Evolutionary conservation across 2,329 filamentous ascomycete species (phyloP).

Genomic region (Fusarium nurragi): DNA sequence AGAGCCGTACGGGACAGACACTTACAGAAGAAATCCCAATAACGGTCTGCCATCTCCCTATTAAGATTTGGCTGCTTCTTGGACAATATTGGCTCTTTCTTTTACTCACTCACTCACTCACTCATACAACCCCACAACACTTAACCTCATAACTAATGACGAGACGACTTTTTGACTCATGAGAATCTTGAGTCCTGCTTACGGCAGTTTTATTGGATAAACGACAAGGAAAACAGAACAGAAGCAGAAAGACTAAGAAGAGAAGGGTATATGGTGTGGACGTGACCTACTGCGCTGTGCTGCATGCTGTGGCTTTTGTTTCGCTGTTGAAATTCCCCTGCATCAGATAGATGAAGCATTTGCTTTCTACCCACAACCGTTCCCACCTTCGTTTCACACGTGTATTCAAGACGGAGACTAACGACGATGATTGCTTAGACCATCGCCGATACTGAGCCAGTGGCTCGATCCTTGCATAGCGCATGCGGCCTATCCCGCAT

Average conservation of each 20-base stretch:
- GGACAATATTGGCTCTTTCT: background rate
- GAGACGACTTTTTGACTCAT: slow-evolving; percentile 33
- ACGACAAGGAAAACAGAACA: slow-evolving; percentile 11
- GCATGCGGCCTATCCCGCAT: slow-evolving; percentile 16
- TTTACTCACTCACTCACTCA: background rate
- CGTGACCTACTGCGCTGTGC: slow-evolving; percentile 43
- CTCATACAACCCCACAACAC: slow-evolving; percentile 9
- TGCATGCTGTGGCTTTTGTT: slow-evolving; percentile 42
- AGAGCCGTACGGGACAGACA: slow-evolving; percentile 29
- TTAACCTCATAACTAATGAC: slow-evolving; percentile 42
- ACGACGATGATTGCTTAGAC: slow-evolving; percentile 56
- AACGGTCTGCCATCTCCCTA: slow-evolving; percentile 49
- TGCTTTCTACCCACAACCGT: slow-evolving; percentile 30
- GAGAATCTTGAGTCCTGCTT: slow-evolving; percentile 24
- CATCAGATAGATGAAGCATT: slow-evolving; percentile 45
- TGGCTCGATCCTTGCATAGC: slow-evolving; percentile 25
- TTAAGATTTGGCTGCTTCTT: slow-evolving; percentile 11
- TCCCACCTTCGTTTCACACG: slow-evolving; percentile 31
- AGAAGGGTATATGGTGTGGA: slow-evolving; percentile 23
- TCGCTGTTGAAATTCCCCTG: slow-evolving; percentile 34
- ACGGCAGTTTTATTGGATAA: slow-evolving; percentile 7
- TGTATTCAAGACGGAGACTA: slow-evolving; percentile 51
- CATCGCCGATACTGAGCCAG: slow-evolving; percentile 49
- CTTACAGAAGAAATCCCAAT: slow-evolving; percentile 33
- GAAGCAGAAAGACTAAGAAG: slow-evolving; percentile 7